phyloP scores from a whole-genome alignment of 352 stramenopile genomes.

The Pythium diclinum region DNA sequence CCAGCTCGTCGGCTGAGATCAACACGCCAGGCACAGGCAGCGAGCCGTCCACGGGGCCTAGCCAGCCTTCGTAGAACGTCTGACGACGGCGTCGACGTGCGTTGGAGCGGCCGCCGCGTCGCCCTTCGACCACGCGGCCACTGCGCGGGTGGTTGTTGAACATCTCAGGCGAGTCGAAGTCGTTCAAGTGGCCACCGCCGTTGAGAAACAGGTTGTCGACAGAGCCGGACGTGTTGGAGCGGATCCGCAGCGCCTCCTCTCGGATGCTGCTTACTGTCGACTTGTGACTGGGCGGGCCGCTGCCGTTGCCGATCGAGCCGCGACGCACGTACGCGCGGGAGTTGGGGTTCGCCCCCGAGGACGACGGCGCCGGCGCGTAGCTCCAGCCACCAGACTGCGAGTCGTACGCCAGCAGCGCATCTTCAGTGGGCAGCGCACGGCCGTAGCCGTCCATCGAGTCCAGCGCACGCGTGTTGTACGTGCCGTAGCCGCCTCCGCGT shows the following conservation, averaged over 20 bases:
- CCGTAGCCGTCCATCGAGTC: slow-evolving; percentile 32
- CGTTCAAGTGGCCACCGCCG: slow-evolving; percentile 11
- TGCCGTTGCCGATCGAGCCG: background rate
- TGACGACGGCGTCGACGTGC: slow-evolving; percentile 26
- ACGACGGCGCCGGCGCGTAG: slow-evolving; percentile 2
- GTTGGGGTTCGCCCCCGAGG: background rate
- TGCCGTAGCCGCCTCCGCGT: slow-evolving; percentile 18
- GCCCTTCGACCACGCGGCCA: slow-evolving; percentile 9
- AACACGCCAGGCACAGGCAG: slow-evolving; percentile 69
- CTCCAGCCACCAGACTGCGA: slow-evolving; percentile 13
- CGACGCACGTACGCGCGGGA: slow-evolving; percentile 4
- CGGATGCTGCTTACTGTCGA: slow-evolving; percentile 50
- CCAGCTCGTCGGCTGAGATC: slow-evolving; percentile 63
- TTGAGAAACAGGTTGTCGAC: slow-evolving; percentile 22
- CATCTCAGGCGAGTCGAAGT: slow-evolving; percentile 28
- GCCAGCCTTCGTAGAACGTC: slow-evolving; percentile 67
- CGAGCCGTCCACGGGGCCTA: slow-evolving; percentile 67
- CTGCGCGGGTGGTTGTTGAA: slow-evolving; percentile 17
- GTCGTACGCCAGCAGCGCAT: slow-evolving; percentile 15
- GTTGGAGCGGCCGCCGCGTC: slow-evolving; percentile 15
- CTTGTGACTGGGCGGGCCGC: slow-evolving; percentile 9
- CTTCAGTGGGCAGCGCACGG: background rate
- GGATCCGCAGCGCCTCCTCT: slow-evolving; percentile 65
- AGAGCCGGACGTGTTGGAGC: slow-evolving; percentile 47
- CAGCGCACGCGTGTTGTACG: slow-evolving; percentile 17